These are phyloP conservation scores for Tolypocladium endophyticum DNA, from an alignment of 2,329 filamentous ascomycete species.

Conservation along the genomic window DNA sequence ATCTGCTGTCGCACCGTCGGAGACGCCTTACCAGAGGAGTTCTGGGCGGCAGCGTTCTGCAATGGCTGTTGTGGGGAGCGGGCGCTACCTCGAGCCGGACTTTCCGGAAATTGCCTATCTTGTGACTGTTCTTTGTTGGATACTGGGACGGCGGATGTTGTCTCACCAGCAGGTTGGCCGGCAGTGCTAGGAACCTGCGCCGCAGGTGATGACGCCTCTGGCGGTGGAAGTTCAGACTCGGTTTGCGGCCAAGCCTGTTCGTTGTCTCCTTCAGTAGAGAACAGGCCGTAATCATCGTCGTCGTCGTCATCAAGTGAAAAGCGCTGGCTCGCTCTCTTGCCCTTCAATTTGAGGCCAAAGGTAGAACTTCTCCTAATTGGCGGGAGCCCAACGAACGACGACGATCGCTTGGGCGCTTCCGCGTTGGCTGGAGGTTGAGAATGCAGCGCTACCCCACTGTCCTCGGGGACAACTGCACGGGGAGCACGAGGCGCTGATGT, in stretches of 20 bases:
- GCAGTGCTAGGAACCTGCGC: not conserved
- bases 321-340: conserved; percentile 21
- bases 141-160: not conserved
- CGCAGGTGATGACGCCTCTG: not conserved
- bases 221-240: not conserved
- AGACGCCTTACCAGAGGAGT: not conserved
- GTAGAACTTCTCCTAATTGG: conserved; percentile 48
- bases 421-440: conserved; percentile 7
- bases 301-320: conserved; percentile 22
- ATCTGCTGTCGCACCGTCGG: conserved; percentile 5
- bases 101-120: not conserved
- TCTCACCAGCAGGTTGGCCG: not conserved
- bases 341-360: conserved; percentile 32
- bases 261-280: not conserved
- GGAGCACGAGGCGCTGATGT: not conserved
- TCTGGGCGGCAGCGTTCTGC: not conserved
- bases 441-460: conserved; percentile 6
- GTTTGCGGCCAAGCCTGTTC: not conserved
- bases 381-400: conserved; percentile 47
- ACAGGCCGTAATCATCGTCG: conserved; percentile 14
- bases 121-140: not conserved
- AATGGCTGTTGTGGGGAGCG: not conserved
- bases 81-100: not conserved
- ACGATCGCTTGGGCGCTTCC: conserved; percentile 26
- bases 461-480: not conserved